phyloP scores from a whole-genome alignment of 2,329 filamentous ascomycete species.

The Monilinia fructigena region DNA sequence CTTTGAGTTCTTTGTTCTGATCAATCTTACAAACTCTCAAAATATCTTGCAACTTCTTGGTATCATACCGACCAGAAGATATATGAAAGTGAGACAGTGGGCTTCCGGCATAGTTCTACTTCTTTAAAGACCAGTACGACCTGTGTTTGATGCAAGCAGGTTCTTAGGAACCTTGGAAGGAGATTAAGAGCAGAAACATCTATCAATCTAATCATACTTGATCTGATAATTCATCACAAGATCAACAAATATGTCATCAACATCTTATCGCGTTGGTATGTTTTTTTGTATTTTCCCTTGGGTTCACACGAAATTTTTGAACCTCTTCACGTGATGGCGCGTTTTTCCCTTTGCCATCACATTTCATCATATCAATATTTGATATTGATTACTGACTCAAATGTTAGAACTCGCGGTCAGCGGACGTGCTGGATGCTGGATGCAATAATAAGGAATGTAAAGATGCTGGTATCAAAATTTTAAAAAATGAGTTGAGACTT shows the following conservation, averaged over 20 bases:
- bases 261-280: slow-evolving; percentile 42
- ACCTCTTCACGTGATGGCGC: slow-evolving; percentile 35
- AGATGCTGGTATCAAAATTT: slow-evolving; percentile 65
- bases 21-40: no score
- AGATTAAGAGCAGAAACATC: background rate
- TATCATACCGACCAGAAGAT: no score
- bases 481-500: slow-evolving; percentile 75
- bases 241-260: slow-evolving; percentile 16
- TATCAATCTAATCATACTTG: background rate
- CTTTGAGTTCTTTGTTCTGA: no score
- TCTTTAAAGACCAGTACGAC: no score
- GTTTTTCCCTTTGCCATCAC: background rate
- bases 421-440: slow-evolving; percentile 67
- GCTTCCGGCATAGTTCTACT: no score
- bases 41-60: no score
- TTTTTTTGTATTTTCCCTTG: slow-evolving; percentile 11
- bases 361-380: no score
- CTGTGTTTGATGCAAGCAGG: no score
- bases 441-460: slow-evolving; percentile 75
- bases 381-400: slow-evolving; percentile 15
- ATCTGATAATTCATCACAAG: background rate
- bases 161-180: no score
- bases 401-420: slow-evolving; percentile 67
- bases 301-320: background rate
- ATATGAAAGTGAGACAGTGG: no score